Evolutionary conservation across 192 early-diverging fungal genomes (phyloP).

Genomic region (Kappamyces sp.): DNA sequence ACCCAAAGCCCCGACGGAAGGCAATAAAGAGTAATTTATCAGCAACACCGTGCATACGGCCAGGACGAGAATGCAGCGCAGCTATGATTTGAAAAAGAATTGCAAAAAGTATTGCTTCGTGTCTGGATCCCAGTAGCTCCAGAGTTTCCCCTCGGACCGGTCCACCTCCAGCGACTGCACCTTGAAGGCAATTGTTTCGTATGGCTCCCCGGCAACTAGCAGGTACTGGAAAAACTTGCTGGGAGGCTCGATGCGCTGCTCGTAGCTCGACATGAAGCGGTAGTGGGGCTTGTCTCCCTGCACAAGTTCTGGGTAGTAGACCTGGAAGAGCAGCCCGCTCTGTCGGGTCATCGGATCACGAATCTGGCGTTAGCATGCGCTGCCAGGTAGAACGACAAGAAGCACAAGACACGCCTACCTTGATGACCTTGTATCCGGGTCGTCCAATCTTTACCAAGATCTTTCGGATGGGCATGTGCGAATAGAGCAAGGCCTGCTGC

Average conservation of each 20-base stretch:
- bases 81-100: conserved; percentile 71
- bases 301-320: conserved; percentile 93
- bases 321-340: conserved; percentile 86
- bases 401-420: conserved; percentile 3
- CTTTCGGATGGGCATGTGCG: conserved; percentile 44
- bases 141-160: conserved; percentile 75
- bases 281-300: conserved; percentile 74
- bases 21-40: too few species aligned
- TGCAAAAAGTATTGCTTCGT: conserved; percentile 82
- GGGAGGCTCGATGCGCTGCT: conserved; percentile 85
- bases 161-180: conserved; percentile 93
- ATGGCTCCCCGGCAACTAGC: conserved; percentile 92
- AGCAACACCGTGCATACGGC: too few species aligned
- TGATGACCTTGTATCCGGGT: conserved; percentile 77
- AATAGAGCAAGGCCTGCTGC: conserved; percentile 15
- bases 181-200: conserved; percentile 91
- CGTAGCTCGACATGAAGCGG: conserved; percentile 95
- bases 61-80: too few species aligned
- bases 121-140: conserved; percentile 93
- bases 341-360: conserved; percentile 81
- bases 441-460: conserved; percentile 91
- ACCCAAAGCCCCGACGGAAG: too few species aligned
- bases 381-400: background rate
- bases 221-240: conserved; percentile 88
- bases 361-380: conserved; percentile 75